Evolutionary conservation across 306 rosid species (phyloP).

Genomic region (Prunus armeniaca): DNA sequence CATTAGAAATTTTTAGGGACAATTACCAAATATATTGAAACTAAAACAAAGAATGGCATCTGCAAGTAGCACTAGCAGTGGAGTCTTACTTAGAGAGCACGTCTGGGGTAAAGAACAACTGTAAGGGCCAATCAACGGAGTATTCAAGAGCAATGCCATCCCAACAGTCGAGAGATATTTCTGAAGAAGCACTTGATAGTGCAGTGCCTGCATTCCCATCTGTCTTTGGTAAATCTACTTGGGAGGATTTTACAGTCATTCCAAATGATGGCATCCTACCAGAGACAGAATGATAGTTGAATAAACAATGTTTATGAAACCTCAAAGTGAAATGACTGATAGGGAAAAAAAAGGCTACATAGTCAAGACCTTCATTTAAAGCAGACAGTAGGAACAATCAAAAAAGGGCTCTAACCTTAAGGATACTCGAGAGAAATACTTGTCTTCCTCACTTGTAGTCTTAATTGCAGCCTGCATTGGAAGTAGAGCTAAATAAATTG

Average conservation of each 20-base stretch:
- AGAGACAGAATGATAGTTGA: constrained; percentile 26
- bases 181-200: constrained; percentile 55
- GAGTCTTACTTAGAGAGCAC: constrained; percentile 88
- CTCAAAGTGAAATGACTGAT: constrained; percentile 15
- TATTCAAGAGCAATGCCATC: constrained; percentile 94
- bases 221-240: constrained; percentile 50
- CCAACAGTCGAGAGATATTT: constrained; percentile 84
- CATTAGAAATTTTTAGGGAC: neutral
- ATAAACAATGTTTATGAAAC: constrained; percentile 17
- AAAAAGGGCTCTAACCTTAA: constrained; percentile 53
- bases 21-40: neutral
- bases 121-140: constrained; percentile 96
- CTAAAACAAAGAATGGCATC: constrained; percentile 25
- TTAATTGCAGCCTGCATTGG: constrained; percentile 83
- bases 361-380: neutral
- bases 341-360: neutral
- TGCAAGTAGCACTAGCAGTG: constrained; percentile 12
- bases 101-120: constrained; percentile 92
- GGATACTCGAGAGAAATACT: constrained; percentile 80
- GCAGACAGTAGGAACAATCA: constrained; percentile 13
- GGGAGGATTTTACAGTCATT: constrained; percentile 70
- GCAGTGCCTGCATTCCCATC: constrained; percentile 54
- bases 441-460: constrained; percentile 89
- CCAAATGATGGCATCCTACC: constrained; percentile 93
- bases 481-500: constrained; percentile 22